Evolutionary conservation across 768 basidiomycete species (phyloP).

Genomic region (Cystoderma amianthinum): DNA sequence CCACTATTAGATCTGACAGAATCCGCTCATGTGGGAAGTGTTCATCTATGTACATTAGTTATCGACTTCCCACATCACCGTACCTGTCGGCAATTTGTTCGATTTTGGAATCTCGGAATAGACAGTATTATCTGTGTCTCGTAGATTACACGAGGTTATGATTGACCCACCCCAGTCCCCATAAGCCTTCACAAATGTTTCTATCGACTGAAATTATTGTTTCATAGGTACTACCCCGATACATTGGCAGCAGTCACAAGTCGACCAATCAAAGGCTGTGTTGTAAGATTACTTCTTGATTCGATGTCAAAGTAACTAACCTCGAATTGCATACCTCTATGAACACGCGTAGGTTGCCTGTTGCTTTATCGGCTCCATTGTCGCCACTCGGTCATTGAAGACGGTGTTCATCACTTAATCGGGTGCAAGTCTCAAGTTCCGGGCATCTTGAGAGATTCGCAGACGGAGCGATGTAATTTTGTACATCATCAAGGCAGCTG

Average conservation of each 20-base stretch:
- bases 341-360: no score
- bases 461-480: no score
- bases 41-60: constrained; percentile 7
- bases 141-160: background rate
- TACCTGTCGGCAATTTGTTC: constrained; percentile 18
- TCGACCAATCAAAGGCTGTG: no score
- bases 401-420: background rate
- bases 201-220: background rate
- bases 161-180: background rate
- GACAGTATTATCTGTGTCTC: background rate
- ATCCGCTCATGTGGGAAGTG: constrained; percentile 28
- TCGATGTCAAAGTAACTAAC: background rate
- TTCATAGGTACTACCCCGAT: no score
- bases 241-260: no score
- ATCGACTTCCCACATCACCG: constrained; percentile 15
- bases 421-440: background rate
- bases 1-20: constrained; percentile 27
- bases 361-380: no score
- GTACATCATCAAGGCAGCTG: background rate
- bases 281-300: no score
- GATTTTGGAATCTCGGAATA: background rate
- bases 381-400: no score
- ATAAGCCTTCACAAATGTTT: background rate
- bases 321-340: no score
- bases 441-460: background rate